Evolutionary conservation across 1,284 basidiomycete genomes (phyloP).

Genomic region (Peniophora sp.): DNA sequence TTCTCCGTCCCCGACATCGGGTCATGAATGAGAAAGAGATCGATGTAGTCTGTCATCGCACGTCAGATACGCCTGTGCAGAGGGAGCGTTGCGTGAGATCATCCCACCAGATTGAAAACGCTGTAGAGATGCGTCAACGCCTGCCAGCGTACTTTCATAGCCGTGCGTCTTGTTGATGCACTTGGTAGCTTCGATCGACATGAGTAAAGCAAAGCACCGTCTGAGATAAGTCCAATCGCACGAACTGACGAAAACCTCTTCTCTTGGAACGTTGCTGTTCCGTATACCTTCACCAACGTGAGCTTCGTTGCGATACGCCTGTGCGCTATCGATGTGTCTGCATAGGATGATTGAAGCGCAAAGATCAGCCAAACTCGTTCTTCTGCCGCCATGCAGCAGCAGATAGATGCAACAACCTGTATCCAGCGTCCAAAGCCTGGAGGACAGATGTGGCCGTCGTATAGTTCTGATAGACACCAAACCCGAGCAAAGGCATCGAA

Average conservation of each 20-base stretch:
- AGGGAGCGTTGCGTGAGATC: constrained; percentile 1
- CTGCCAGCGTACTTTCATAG: constrained; percentile 49
- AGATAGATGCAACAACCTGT: constrained; percentile 38
- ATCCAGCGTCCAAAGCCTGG: constrained; percentile 68
- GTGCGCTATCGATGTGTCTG: constrained; percentile 67
- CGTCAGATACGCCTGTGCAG: constrained; percentile 1
- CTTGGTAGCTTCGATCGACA: constrained; percentile 43
- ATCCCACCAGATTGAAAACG: constrained; percentile 42
- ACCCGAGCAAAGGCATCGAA: constrained; percentile 69
- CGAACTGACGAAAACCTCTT: constrained; percentile 66
- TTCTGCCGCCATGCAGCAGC: too few relatives aligned
- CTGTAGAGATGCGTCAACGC: constrained; percentile 49
- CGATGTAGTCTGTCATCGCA: constrained; percentile 50
- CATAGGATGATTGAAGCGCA: constrained; percentile 1
- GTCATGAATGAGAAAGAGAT: constrained; percentile 75
- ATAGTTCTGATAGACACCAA: constrained; percentile 75
- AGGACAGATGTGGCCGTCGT: constrained; percentile 50
- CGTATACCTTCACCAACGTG: constrained; percentile 51
- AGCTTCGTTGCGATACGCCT: constrained; percentile 69
- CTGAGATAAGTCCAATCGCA: constrained; percentile 5
- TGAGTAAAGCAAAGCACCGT: too few relatives aligned
- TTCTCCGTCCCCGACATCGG: constrained; percentile 50
- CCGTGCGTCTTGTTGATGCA: constrained; percentile 45
- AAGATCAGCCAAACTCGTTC: too few relatives aligned
- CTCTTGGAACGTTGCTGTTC: constrained; percentile 42